Percentiles rank a stretch among this genome's conserved stretches.
phyloP scores from a whole-genome alignment of 345 rosid species.

The Syzygium oleosum region DNA sequence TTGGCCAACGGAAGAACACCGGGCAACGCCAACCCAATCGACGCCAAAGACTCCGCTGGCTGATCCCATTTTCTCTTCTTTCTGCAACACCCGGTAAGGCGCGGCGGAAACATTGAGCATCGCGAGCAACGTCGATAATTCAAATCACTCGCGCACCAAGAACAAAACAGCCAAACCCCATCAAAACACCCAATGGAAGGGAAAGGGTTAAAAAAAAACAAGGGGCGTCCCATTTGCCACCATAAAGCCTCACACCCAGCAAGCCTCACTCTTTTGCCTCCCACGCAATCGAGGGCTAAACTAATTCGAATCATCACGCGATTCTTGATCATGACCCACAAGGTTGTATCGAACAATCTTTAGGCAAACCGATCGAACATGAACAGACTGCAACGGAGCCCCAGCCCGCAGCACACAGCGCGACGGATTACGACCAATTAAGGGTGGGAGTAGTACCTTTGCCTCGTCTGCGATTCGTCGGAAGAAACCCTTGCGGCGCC shows the following conservation, averaged over 20 bases:
- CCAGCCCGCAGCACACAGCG: background rate
- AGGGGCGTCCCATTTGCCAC: background rate
- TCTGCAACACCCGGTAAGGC: conserved; percentile 18
- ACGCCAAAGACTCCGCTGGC: conserved; percentile 59
- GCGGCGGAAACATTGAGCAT: background rate
- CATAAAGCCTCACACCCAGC: background rate
- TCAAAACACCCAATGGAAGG: background rate
- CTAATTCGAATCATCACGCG: background rate
- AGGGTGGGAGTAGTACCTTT: conserved; percentile 24
- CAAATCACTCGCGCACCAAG: background rate
- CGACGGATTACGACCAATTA: background rate
- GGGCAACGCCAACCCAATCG: conserved; percentile 28
- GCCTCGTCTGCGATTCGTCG: conserved; percentile 31
- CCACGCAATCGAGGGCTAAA: background rate
- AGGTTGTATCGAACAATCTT: background rate
- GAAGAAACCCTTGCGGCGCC: conserved; percentile 30
- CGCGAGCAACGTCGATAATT: background rate
- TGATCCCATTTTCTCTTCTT: conserved; percentile 94
- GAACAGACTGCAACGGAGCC: background rate
- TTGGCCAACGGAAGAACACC: conserved; percentile 27
- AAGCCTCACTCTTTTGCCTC: background rate
- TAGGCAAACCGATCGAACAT: background rate
- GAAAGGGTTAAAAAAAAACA: background rate
- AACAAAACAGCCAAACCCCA: background rate
- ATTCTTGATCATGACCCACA: background rate